Conservation (phyloP, 345 rosid genomes). For the Eutrema japonicum region DNA sequence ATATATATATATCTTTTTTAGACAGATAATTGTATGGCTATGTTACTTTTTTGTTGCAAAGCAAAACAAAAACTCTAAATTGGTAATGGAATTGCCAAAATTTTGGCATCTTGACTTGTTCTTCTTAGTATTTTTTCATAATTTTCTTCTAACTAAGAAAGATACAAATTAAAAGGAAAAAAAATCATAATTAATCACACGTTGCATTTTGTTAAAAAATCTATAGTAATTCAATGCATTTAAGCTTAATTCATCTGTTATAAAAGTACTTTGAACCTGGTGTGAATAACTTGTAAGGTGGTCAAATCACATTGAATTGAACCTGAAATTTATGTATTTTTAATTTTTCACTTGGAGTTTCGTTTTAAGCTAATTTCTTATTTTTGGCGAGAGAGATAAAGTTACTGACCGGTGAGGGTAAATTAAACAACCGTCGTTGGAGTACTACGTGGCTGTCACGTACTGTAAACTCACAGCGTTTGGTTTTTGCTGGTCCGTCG, state of each 20-base stretch:
- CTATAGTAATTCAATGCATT: not conserved
- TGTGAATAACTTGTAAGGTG: conserved; percentile 22
- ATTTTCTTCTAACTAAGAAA: conserved; percentile 13
- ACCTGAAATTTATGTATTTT: not conserved
- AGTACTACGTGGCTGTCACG: conserved; percentile 42
- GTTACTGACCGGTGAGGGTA: conserved; percentile 24
- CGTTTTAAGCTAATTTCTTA: not conserved
- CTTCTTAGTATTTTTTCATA: conserved; percentile 17
- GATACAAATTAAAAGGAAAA: conserved; percentile 17
- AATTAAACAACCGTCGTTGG: conserved; percentile 10
- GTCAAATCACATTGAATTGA: conserved; percentile 33
- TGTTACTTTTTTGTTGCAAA: not conserved
- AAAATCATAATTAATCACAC: conserved; percentile 6
- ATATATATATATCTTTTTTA: too few species aligned
- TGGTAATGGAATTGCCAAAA: conserved; percentile 23
- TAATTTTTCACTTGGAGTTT: not conserved
- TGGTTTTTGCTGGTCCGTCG: conserved; percentile 44
- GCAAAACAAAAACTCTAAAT: conserved; percentile 11
- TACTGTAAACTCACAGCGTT: conserved; percentile 44
- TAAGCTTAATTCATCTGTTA: conserved; percentile 24
- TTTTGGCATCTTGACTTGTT: conserved; percentile 38
- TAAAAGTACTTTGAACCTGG: conserved; percentile 18
- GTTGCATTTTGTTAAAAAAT: not conserved
- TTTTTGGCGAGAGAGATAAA: not conserved
- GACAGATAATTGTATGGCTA: not conserved